Base-by-base conservation (phyloP, 148 eudicot species). In the Limonium bicolor region DNA sequence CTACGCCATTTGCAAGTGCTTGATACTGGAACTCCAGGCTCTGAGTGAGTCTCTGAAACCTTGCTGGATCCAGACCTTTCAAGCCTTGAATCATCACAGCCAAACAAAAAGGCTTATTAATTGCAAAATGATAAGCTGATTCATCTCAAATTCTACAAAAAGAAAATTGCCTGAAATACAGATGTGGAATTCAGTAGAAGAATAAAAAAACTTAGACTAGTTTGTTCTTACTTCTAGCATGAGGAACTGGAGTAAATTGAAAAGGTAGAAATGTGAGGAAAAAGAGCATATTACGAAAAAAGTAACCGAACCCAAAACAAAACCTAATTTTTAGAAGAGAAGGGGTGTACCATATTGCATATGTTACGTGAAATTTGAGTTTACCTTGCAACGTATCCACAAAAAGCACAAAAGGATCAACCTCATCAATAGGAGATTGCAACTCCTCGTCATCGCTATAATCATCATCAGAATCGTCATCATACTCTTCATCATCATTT, bases 381-480 rank as follows among this genome's bases (percentile, higher is more conserved):
- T 51, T 71, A 90, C 99, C 93, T 71, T 84, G 74, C 21, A 75
- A 19, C 6, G 76, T 66, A 61, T 90, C 99, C 47, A 90, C 82
- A 67, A 84, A 90, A 61, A 77, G 72, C 61, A 90, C 46, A 56
- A 84, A 90, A 29, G 97, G 95, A 56, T 90, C 95, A 26, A 84
- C 75, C 46, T 90, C 93, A 64, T 84, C 95, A 48, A 90, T 80
- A 10, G 95, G 95, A 27, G 95, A 80, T 40, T 90, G 99, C 59
- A 84, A 46, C 40, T 83, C 94, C 41, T 90, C 99, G 56, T 84
- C 93, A 46, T 90, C 97, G 48, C 87, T 80, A 55, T 68, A 80
- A 64, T 88, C 97, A 45, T 90, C 92, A 58, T 83, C 97, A 6
- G 92, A 67, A 49, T 90, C 97, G 21, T 88, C 96, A 33, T 80